These are phyloP conservation scores for Kwoniella sp. DNA, from an alignment of 768 basidiomycete species.

Conservation along the genomic window DNA sequence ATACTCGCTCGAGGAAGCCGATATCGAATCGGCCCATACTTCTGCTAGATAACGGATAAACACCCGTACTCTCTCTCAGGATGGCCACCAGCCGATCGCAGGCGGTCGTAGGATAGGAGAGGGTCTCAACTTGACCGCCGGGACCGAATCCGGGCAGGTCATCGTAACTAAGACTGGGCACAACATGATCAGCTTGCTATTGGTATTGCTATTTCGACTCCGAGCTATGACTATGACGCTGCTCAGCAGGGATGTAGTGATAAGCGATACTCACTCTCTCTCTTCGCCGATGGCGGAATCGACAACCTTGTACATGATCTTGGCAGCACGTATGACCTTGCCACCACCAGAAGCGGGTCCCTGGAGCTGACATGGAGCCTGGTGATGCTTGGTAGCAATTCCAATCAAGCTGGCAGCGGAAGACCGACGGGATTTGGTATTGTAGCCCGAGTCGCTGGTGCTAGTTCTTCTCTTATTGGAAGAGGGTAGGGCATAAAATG, in stretches of 20 bases:
- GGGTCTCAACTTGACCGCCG: constrained; percentile 83
- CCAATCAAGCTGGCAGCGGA: constrained; percentile 3
- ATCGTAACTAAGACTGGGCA: constrained; percentile 32
- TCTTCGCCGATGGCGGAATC: background rate
- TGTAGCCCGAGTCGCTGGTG: background rate
- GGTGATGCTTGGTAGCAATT: background rate
- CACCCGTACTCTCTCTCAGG: constrained; percentile 69
- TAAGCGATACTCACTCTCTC: constrained; percentile 23
- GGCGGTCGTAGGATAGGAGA: constrained; percentile 77
- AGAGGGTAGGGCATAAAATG: background rate
- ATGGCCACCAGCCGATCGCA: constrained; percentile 71
- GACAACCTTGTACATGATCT: constrained; percentile 81
- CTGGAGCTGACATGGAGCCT: too few relatives aligned
- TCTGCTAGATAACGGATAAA: constrained; percentile 47
- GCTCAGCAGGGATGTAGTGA: too few relatives aligned
- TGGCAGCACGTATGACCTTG: constrained; percentile 59
- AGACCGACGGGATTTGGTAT: constrained; percentile 5
- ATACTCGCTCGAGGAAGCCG: constrained; percentile 53
- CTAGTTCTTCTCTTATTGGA: background rate
- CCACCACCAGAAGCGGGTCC: background rate
- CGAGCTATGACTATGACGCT: too few relatives aligned
- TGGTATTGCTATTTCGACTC: too few relatives aligned
- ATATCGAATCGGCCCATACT: constrained; percentile 51
- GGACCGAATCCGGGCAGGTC: constrained; percentile 72
- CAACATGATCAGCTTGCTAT: background rate